These are phyloP conservation scores for Malassezia dermatis DNA, from an alignment of 1,284 basidiomycete genomes.

Conservation along the genomic window DNA sequence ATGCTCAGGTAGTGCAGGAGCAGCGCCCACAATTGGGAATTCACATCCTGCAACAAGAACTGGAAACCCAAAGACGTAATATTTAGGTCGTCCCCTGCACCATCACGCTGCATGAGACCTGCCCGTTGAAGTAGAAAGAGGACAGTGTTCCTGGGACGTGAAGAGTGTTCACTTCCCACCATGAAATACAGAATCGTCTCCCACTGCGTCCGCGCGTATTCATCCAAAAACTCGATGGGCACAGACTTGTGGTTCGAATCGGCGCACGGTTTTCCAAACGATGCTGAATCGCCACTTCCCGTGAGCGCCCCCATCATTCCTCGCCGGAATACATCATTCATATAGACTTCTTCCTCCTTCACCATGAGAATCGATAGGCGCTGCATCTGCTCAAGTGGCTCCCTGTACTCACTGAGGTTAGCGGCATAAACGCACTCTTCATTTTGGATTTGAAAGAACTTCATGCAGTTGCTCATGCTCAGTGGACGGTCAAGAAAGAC, in stretches of 20 bases:
- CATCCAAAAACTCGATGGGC: constrained; percentile 62
- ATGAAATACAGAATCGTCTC: constrained; percentile 97
- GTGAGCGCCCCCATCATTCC: constrained; percentile 65
- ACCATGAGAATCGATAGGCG: constrained; percentile 27
- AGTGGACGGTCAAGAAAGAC: constrained; percentile 80
- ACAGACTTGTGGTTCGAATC: constrained; percentile 48
- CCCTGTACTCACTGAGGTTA: constrained; percentile 27
- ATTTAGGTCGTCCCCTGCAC: constrained; percentile 42
- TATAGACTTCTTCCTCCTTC: constrained; percentile 51
- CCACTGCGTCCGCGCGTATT: constrained; percentile 83
- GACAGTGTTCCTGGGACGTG: constrained; percentile 69
- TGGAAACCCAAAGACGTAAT: constrained; percentile 96
- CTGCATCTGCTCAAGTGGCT: constrained; percentile 6
- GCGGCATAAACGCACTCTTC: constrained; percentile 55
- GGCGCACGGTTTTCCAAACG: constrained; percentile 76
- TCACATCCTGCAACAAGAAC: constrained; percentile 89
- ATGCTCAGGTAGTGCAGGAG: constrained; percentile 65
- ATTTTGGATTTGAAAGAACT: constrained; percentile 63
- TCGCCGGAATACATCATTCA: constrained; percentile 36
- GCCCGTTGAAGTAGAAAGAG: constrained; percentile 71
- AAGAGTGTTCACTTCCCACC: constrained; percentile 74
- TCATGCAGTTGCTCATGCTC: constrained; percentile 61
- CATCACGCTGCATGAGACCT: constrained; percentile 61
- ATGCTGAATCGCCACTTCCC: constrained; percentile 76
- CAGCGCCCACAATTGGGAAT: constrained; percentile 93